Percentiles rank a stretch among this genome's conserved stretches.
Evolutionary conservation across 2,329 filamentous ascomycete species (phyloP).

Genomic region (Clonostachys sp.): DNA sequence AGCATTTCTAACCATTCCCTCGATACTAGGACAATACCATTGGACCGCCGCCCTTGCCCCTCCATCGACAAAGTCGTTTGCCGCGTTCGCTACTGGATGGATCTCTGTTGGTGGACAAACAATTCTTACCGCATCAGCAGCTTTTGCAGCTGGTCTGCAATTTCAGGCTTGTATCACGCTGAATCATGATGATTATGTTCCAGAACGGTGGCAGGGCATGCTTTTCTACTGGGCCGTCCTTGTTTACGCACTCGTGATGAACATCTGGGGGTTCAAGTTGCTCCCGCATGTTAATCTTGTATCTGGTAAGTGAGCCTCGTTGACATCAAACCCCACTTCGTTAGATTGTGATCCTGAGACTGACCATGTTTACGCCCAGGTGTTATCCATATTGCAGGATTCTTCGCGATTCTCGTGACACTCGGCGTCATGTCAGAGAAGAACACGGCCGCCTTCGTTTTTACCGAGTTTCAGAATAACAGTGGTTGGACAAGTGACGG

Average conservation of each 20-base stretch:
- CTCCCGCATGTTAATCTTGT: constrained; percentile 26
- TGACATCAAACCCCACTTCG: background rate
- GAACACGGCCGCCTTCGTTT: constrained; percentile 19
- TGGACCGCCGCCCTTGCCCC: constrained; percentile 32
- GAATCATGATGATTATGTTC: constrained; percentile 31
- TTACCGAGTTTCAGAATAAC: constrained; percentile 20
- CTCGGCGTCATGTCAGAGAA: constrained; percentile 22
- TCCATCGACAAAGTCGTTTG: constrained; percentile 1
- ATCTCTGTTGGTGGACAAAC: constrained; percentile 40
- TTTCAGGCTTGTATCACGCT: constrained; percentile 35
- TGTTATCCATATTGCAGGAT: constrained; percentile 16
- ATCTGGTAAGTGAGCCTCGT: constrained; percentile 2
- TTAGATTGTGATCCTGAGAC: no score
- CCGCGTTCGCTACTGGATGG: constrained; percentile 26
- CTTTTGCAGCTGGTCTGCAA: constrained; percentile 38
- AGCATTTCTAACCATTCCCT: background rate
- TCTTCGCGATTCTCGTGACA: constrained; percentile 16
- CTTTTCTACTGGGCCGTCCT: constrained; percentile 40
- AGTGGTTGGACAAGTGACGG: constrained; percentile 22
- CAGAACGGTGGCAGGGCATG: constrained; percentile 36
- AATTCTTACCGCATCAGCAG: constrained; percentile 37
- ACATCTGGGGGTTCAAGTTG: constrained; percentile 31
- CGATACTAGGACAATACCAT: constrained; percentile 32
- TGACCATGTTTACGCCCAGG: constrained; percentile 5
- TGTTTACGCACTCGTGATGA: constrained; percentile 26